Base-by-base conservation (phyloP, 495 filamentous ascomycete species). In the Penicillium subrubescens region DNA sequence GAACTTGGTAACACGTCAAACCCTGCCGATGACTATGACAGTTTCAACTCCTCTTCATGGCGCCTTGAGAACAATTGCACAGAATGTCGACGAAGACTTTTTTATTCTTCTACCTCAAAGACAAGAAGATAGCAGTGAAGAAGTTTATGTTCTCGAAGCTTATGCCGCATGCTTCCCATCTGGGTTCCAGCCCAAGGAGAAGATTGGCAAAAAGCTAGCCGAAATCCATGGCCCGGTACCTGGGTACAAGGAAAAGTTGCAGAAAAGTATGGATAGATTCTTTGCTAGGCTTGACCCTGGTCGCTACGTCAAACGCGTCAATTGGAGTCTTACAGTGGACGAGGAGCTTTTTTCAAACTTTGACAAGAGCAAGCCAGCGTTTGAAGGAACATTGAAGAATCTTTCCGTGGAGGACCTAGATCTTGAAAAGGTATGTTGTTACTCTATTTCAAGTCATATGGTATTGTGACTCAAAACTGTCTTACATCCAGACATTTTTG, bases 231-330 rank as follows among this genome's bases (percentile, higher is more conserved):
- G 60, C 4, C 89, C 89, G 0, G 88, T 92, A 0, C 90, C 90
- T 0, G 83, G 86, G 1, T 94, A 93, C 69, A 74, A 74, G 29
- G 84, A 85, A 29, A 93, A 90, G 72, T 81, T 96, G 3, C 87
- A 88, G 57, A 82, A 81, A 29, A 90, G 88, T 59, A 93, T 96
- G 89, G 91, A 94, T 71, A 80, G 87, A 19, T 93, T 89, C 75
- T 95, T 96, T 60, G 72, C 73, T 12, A 67, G 68, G 25, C n/a
- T 82, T 11, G 77, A 81, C 61, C 73, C 75, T 3, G 80, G 79
- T 0, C 69, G 61, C 52, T 74, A 72, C 44, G 78, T 82, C 15
- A 74, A 76, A 59, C 61, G 80, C 25, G 75, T 73, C 4, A 83
- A 89, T 73, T 94, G 91, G 92, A 77, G 80, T 50, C 74, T 94